These are phyloP conservation scores for Eucalyptus decipiens DNA, from an alignment of 345 rosid species.

Conservation along the genomic window DNA sequence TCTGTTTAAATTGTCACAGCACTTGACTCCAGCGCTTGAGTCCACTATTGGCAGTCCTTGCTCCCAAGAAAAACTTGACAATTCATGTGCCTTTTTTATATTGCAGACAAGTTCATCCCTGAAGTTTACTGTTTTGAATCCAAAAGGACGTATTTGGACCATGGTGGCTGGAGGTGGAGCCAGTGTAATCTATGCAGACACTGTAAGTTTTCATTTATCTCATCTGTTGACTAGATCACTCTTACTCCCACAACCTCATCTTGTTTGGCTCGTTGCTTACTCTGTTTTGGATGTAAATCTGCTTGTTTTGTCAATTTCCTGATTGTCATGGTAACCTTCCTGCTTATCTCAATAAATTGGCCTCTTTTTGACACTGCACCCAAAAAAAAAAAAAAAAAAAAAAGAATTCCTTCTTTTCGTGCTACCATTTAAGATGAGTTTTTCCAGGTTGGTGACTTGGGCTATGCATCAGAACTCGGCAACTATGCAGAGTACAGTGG, in stretches of 20 bases:
- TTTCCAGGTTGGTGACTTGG: slow-evolving; percentile 90
- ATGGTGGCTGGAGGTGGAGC: slow-evolving; percentile 99
- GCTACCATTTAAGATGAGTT: neutral
- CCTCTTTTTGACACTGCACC: neutral
- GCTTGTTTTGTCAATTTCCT: neutral
- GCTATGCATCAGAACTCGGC: slow-evolving; percentile 93
- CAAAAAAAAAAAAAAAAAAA: no score
- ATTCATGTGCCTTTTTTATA: neutral
- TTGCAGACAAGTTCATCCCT: slow-evolving; percentile 92
- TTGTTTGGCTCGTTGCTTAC: neutral
- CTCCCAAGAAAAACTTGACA: neutral
- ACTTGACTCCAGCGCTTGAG: neutral
- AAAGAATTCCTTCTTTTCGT: neutral
- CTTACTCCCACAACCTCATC: neutral
- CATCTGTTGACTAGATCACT: neutral
- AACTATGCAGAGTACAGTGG: slow-evolving; percentile 99
- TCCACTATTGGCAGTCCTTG: neutral
- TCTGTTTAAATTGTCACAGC: neutral
- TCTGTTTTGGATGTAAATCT: neutral
- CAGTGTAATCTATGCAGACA: slow-evolving; percentile 96
- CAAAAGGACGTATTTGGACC: slow-evolving; percentile 96
- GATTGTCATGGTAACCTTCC: neutral
- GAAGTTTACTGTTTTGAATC: slow-evolving; percentile 90
- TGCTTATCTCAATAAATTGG: neutral
- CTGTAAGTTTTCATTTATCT: slow-evolving; percentile 28